Evolutionary conservation across 805 yeast genomes (phyloP).

Genomic region (Yamadazyma sp.): DNA sequence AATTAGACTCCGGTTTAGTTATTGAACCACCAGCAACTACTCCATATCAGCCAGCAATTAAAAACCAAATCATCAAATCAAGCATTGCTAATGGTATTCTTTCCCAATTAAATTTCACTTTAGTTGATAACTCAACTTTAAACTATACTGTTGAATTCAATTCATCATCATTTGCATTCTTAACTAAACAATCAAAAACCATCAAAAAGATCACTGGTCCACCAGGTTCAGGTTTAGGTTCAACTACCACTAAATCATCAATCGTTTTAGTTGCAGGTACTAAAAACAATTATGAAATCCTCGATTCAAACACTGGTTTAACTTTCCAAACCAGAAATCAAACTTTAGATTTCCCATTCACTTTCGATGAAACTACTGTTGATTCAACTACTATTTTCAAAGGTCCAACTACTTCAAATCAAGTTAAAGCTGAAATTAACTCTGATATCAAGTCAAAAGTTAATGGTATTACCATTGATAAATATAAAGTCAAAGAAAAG

Average conservation of each 20-base stretch:
- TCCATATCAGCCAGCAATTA: conserved; percentile 17
- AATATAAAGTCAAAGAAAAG: conserved; percentile 12
- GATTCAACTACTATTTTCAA: conserved; percentile 7
- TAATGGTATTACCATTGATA: conserved; percentile 8
- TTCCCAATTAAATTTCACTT: conserved; percentile 23
- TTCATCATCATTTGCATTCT: conserved; percentile 11
- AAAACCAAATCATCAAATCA: conserved; percentile 20
- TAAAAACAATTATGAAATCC: conserved; percentile 5
- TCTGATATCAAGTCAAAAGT: conserved; percentile 10
- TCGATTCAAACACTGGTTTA: conserved; percentile 7
- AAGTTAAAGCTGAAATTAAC: conserved; percentile 4
- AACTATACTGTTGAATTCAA: conserved; percentile 17
- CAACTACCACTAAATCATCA: conserved; percentile 6
- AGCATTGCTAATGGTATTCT: conserved; percentile 12
- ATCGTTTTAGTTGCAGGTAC: conserved; percentile 9
- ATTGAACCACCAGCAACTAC: conserved; percentile 20
- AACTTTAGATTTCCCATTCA: conserved; percentile 12
- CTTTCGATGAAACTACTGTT: conserved; percentile 6
- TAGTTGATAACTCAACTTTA: conserved; percentile 18
- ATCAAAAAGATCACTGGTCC: conserved; percentile 12
- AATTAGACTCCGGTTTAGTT: conserved; percentile 19
- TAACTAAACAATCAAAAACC: conserved; percentile 12
- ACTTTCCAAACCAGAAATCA: conserved; percentile 5
- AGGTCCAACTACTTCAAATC: conserved; percentile 4
- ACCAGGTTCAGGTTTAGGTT: conserved; percentile 13